Conservation (phyloP, 1,139 yeast genomes). For the Candida sojae region DNA sequence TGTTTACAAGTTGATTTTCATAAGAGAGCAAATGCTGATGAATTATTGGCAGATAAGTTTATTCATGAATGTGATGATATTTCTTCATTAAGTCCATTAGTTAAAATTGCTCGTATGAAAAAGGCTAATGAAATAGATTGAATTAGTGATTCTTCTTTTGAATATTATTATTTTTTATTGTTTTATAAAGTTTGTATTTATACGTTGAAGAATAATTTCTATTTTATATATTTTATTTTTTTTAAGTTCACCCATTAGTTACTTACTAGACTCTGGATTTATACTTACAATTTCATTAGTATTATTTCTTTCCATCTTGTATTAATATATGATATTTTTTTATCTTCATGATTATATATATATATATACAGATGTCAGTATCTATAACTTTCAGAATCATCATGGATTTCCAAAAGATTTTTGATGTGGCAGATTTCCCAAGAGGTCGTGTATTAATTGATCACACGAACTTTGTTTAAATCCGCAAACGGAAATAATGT, state of each 20-base stretch:
- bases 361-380: too few species aligned
- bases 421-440: too few species aligned
- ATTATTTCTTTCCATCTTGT: not conserved
- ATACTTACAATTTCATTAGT: too few species aligned
- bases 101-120: constrained; percentile 82
- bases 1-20: constrained; percentile 86
- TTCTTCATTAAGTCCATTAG: constrained; percentile 80
- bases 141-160: not conserved
- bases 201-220: not conserved
- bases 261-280: too few species aligned
- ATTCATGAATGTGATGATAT: constrained; percentile 74
- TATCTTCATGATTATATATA: too few species aligned
- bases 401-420: too few species aligned
- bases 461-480: too few species aligned
- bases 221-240: not conserved
- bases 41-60: constrained; percentile 72
- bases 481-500: too few species aligned
- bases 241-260: not conserved
- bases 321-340: not conserved
- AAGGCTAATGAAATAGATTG: constrained; percentile 48
- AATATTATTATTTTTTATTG: not conserved
- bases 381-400: too few species aligned
- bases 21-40: constrained; percentile 78
- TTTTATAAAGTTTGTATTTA: not conserved
- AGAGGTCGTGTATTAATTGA: too few species aligned